Percentiles rank a stretch among this genome's conserved stretches.
phyloP scores from a whole-genome alignment of 768 basidiomycete species.

The Epithele typhae region DNA sequence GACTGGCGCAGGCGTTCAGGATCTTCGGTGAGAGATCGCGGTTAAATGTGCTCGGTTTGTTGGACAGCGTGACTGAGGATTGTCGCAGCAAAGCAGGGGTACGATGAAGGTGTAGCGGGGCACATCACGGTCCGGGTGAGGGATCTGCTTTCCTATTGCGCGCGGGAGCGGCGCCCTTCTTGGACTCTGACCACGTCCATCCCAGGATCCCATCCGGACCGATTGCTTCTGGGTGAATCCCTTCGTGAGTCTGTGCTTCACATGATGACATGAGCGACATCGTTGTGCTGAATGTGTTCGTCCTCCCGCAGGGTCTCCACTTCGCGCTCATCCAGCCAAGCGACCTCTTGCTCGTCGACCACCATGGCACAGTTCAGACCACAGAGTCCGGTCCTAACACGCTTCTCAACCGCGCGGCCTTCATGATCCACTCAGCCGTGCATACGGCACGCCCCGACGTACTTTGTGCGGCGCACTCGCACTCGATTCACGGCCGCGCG shows the following conservation, averaged over 20 bases:
- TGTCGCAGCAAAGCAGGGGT: slow-evolving; percentile 31
- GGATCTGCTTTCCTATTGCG: not conserved
- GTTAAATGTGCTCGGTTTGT: too few species aligned
- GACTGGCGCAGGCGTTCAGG: slow-evolving; percentile 42
- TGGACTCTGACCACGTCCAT: not conserved
- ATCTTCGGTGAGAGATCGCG: slow-evolving; percentile 37
- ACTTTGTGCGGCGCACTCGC: slow-evolving; percentile 31
- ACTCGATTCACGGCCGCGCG: slow-evolving; percentile 33
- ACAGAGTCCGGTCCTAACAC: slow-evolving; percentile 29
- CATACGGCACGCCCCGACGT: slow-evolving; percentile 34
- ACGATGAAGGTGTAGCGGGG: slow-evolving; percentile 45
- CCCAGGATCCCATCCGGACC: slow-evolving; percentile 34
- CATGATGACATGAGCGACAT: too few species aligned
- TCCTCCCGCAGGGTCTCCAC: slow-evolving; percentile 35
- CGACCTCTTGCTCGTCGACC: slow-evolving; percentile 44
- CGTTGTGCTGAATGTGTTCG: too few species aligned
- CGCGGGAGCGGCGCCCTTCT: not conserved
- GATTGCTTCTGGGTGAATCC: slow-evolving; percentile 49
- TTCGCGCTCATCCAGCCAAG: slow-evolving; percentile 41
- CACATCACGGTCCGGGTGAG: slow-evolving; percentile 44
- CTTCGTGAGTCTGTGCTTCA: slow-evolving; percentile 27
- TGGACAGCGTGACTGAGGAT: not conserved
- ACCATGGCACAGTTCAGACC: slow-evolving; percentile 28
- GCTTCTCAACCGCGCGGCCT: slow-evolving; percentile 34
- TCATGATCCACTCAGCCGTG: slow-evolving; percentile 33